Evolutionary conservation across 441 rosid genomes (phyloP).

Genomic region (Pelargonium australe): DNA sequence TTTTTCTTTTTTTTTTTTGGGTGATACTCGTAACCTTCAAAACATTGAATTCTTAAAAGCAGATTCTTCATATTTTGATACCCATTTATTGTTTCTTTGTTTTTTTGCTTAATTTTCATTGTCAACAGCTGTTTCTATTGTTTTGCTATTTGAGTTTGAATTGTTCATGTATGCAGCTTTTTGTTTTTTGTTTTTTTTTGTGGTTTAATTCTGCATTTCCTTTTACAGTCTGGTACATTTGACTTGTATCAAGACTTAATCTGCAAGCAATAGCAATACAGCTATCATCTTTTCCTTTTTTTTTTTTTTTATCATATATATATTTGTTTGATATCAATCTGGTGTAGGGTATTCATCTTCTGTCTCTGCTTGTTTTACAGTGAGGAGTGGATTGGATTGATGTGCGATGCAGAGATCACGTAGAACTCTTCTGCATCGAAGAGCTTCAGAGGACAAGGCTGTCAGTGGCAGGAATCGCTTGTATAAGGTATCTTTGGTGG

Average conservation of each 20-base stretch:
- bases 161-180: not conserved
- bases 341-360: conserved; percentile 13
- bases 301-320: not conserved
- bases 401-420: conserved; percentile 93
- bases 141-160: not conserved
- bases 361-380: not conserved
- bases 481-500: conserved; percentile 60
- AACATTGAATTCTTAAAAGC: not conserved
- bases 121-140: not conserved
- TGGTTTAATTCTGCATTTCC: conserved; percentile 1
- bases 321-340: not conserved
- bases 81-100: not conserved
- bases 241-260: conserved; percentile 1
- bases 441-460: conserved; percentile 44
- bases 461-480: conserved; percentile 35
- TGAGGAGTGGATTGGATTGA: conserved; percentile 31
- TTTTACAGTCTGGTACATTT: not conserved
- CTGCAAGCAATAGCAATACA: not conserved
- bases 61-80: not conserved
- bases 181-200: not conserved
- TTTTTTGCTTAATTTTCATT: not conserved
- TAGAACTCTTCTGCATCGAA: conserved; percentile 68
- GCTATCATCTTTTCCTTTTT: not conserved
- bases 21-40: not conserved
- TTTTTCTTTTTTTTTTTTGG: not conserved